Percentiles rank a stretch among this genome's conserved stretches.
These are phyloP conservation scores for Citeromyces matritensis DNA, from an alignment of 805 yeast genomes.

Conservation along the genomic window DNA sequence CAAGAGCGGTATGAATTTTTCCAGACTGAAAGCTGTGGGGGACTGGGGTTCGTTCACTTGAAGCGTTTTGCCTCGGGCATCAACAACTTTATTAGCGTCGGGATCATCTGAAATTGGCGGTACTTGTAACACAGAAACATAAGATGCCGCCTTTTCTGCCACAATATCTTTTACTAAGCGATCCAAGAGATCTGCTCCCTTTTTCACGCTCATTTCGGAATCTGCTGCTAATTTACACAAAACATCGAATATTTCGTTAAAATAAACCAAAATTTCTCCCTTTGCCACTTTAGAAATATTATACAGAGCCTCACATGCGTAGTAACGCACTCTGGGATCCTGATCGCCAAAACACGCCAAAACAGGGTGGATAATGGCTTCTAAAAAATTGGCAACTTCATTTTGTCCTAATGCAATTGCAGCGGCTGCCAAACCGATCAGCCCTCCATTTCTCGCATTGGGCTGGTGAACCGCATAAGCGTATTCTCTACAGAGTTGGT, in stretches of 20 bases:
- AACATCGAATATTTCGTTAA: constrained; percentile 91
- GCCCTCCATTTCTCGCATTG: constrained; percentile 85
- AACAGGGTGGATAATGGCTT: constrained; percentile 83
- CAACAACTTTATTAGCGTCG: constrained; percentile 23
- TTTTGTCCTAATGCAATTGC: constrained; percentile 82
- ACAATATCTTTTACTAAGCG: constrained; percentile 87
- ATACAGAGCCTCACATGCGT: constrained; percentile 91
- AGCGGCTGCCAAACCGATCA: constrained; percentile 91
- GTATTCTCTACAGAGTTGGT: constrained; percentile 61
- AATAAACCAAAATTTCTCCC: constrained; percentile 82
- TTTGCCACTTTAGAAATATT: constrained; percentile 94
- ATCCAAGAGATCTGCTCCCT: constrained; percentile 90
- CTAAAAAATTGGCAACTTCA: constrained; percentile 72
- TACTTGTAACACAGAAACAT: constrained; percentile 52
- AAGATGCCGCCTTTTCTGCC: constrained; percentile 84
- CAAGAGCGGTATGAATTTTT: constrained; percentile 80
- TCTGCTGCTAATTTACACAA: constrained; percentile 83
- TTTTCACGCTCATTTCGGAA: constrained; percentile 79
- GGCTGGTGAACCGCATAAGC: constrained; percentile 79
- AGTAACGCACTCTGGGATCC: constrained; percentile 92
- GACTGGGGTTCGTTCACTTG: constrained; percentile 48
- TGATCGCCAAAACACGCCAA: constrained; percentile 94
- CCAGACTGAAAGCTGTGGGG: constrained; percentile 65
- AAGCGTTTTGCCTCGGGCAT: constrained; percentile 40
- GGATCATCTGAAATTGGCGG: constrained; percentile 13